Conservation (phyloP, 768 basidiomycete species). For the Lentinula lateritia region DNA sequence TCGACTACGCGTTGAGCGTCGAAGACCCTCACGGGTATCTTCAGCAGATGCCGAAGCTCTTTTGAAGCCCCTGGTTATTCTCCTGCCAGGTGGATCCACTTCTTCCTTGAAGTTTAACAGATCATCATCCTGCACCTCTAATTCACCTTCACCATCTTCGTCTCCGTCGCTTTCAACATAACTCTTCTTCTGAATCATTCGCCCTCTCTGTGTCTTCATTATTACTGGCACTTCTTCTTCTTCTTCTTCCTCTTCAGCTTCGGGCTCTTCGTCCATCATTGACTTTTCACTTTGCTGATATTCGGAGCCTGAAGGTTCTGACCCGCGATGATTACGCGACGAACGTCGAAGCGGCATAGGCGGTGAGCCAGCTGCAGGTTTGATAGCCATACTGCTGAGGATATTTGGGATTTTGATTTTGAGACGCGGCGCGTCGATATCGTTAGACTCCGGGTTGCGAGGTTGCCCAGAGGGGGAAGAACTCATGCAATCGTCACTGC, state of each 20-base stretch:
- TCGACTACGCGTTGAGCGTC: constrained; percentile 34
- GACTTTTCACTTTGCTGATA: constrained; percentile 46
- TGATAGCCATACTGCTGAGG: not conserved
- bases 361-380: not conserved
- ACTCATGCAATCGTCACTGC: not conserved
- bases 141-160: constrained; percentile 19
- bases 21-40: constrained; percentile 34
- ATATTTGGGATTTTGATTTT: not conserved
- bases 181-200: constrained; percentile 29
- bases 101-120: constrained; percentile 7
- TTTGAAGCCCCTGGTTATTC: not conserved
- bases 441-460: not conserved
- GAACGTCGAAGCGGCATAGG: constrained; percentile 26
- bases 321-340: constrained; percentile 26
- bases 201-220: constrained; percentile 29
- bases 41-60: constrained; percentile 19
- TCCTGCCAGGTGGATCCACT: constrained; percentile 4
- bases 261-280: constrained; percentile 23
- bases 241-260: constrained; percentile 29
- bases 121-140: constrained; percentile 15
- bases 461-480: not conserved
- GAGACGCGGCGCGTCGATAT: not conserved
- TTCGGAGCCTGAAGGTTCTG: constrained; percentile 40
- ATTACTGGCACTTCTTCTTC: constrained; percentile 17
- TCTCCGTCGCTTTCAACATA: constrained; percentile 36